phyloP scores from a whole-genome alignment of 345 rosid species.

The Heritiera littoralis region DNA sequence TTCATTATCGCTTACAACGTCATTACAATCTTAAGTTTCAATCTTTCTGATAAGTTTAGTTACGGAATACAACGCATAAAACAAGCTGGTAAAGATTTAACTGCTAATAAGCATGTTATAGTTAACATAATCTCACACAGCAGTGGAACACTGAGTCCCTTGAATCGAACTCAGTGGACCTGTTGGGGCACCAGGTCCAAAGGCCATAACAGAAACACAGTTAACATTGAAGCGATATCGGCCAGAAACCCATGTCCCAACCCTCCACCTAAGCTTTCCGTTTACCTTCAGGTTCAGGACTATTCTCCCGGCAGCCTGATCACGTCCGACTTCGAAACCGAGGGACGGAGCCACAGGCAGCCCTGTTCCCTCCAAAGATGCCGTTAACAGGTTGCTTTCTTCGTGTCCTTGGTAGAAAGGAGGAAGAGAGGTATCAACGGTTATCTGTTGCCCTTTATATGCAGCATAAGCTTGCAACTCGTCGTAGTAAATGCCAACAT shows the following conservation, averaged over 20 bases:
- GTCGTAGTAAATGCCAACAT: constrained; percentile 84
- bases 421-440: constrained; percentile 53
- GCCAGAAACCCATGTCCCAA: constrained; percentile 87
- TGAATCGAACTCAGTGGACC: constrained; percentile 52
- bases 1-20: constrained; percentile 10
- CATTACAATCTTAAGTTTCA: not conserved
- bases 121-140: constrained; percentile 37
- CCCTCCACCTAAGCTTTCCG: constrained; percentile 79
- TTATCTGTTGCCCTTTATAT: constrained; percentile 81
- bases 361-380: constrained; percentile 59
- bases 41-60: not conserved
- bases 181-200: constrained; percentile 47
- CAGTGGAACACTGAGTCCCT: constrained; percentile 72
- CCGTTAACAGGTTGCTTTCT: constrained; percentile 58
- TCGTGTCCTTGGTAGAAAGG: constrained; percentile 79
- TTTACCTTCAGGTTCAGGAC: constrained; percentile 54
- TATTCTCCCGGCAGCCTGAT: constrained; percentile 56
- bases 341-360: constrained; percentile 69
- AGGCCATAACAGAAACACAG: constrained; percentile 63
- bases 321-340: constrained; percentile 62
- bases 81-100: not conserved
- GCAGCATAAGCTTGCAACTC: constrained; percentile 57
- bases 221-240: constrained; percentile 57
- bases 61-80: constrained; percentile 14
- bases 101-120: not conserved